Evolutionary conservation across 2,329 filamentous ascomycete genomes (phyloP).

Genomic region (Alternaria metachromatica): DNA sequence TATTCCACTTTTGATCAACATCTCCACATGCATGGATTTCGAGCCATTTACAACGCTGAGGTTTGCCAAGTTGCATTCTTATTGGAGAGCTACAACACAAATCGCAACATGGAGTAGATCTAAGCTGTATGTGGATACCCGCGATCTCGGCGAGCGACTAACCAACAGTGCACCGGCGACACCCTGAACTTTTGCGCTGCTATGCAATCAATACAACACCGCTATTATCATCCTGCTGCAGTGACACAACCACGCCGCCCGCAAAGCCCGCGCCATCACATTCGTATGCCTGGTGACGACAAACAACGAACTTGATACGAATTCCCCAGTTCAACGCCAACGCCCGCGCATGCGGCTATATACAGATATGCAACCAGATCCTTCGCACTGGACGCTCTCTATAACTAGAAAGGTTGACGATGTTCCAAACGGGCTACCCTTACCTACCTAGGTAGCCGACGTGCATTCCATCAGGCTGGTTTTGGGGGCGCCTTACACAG

Average conservation of each 20-base stretch:
- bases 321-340: background rate
- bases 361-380: background rate
- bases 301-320: background rate
- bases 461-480: background rate
- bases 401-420: background rate
- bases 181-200: background rate
- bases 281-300: background rate
- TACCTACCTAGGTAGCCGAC: no score
- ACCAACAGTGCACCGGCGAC: background rate
- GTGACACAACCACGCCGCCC: background rate
- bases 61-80: no score
- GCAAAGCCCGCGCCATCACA: background rate
- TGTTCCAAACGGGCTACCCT: background rate
- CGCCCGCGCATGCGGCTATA: background rate
- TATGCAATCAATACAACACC: background rate
- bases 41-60: no score
- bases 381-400: background rate
- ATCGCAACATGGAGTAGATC: no score
- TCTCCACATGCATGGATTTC: no score
- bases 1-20: no score
- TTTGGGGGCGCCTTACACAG: background rate
- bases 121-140: no score
- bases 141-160: background rate
- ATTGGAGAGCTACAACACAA: no score
- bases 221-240: background rate